phyloP scores from a whole-genome alignment of 1,284 basidiomycete genomes.

The Trametes hirsuta region DNA sequence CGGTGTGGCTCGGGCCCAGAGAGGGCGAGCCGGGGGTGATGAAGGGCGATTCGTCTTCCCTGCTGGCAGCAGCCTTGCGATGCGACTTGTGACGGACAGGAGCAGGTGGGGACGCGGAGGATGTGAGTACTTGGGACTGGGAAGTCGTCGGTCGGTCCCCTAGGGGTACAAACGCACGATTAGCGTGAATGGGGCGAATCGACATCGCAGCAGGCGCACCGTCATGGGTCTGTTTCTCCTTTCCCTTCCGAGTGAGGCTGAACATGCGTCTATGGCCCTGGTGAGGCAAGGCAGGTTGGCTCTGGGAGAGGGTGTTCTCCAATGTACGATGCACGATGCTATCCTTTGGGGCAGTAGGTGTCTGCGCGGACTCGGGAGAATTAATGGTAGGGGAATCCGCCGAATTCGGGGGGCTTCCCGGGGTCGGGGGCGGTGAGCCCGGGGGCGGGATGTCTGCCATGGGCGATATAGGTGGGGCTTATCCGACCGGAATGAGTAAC shows the following conservation, averaged over 20 bases:
- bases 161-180: slow-evolving; percentile 2
- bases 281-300: slow-evolving; percentile 37
- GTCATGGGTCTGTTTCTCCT: slow-evolving; percentile 42
- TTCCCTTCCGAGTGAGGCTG: slow-evolving; percentile 58
- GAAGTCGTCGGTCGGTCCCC: slow-evolving; percentile 24
- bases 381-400: slow-evolving; percentile 5
- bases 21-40: slow-evolving; percentile 73
- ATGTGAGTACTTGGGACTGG: slow-evolving; percentile 26
- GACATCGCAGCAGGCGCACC: slow-evolving; percentile 24
- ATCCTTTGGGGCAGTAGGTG: slow-evolving; percentile 15
- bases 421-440: slow-evolving; percentile 12
- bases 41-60: slow-evolving; percentile 74
- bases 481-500: background rate
- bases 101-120: slow-evolving; percentile 15
- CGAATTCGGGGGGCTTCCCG: slow-evolving; percentile 10
- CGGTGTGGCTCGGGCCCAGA: slow-evolving; percentile 44
- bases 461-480: background rate
- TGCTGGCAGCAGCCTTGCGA: slow-evolving; percentile 12
- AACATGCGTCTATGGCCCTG: slow-evolving; percentile 54
- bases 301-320: slow-evolving; percentile 47
- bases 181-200: background rate
- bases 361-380: slow-evolving; percentile 6
- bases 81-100: slow-evolving; percentile 17
- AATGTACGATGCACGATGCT: slow-evolving; percentile 44
- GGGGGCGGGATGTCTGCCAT: slow-evolving; percentile 17